A percentile compares a stretch with the other conserved stretches of the same genome.
Conservation (phyloP, 1,284 basidiomycete genomes). For the Boletellus sp. region DNA sequence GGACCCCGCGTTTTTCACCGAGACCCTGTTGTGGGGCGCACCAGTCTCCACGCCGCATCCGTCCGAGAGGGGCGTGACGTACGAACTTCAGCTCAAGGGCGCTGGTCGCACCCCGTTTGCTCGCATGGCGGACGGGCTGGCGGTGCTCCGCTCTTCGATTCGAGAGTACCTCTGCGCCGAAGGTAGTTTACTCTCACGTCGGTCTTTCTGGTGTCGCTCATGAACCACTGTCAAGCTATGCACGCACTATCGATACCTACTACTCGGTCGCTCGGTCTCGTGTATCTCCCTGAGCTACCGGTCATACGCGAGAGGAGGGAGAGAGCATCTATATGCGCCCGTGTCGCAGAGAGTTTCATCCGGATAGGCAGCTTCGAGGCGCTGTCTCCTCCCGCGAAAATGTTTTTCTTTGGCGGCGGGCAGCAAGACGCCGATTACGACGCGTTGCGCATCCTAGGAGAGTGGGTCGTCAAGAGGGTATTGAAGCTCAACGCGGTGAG, state of each 20-base stretch:
- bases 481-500: constrained; percentile 44
- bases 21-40: background rate
- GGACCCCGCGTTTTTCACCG: no score
- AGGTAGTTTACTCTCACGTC: constrained; percentile 43
- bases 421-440: constrained; percentile 77
- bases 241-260: constrained; percentile 86
- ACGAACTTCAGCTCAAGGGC: constrained; percentile 93
- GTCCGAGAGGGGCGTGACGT: constrained; percentile 49
- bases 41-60: constrained; percentile 77
- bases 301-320: constrained; percentile 83
- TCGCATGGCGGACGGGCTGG: constrained; percentile 87
- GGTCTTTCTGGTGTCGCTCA: constrained; percentile 2
- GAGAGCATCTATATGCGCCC: constrained; percentile 76
- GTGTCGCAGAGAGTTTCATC: constrained; percentile 87
- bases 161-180: constrained; percentile 89
- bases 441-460: constrained; percentile 66
- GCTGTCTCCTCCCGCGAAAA: constrained; percentile 66
- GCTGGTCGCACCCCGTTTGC: constrained; percentile 94
- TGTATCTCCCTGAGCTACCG: constrained; percentile 71
- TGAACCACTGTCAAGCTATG: constrained; percentile 56
- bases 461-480: constrained; percentile 66
- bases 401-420: constrained; percentile 70
- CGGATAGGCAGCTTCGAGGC: constrained; percentile 92
- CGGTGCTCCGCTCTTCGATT: constrained; percentile 87
- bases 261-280: constrained; percentile 81